Base-by-base conservation (phyloP, 208 protist species). In the Trypanosoma boissoni region DNA sequence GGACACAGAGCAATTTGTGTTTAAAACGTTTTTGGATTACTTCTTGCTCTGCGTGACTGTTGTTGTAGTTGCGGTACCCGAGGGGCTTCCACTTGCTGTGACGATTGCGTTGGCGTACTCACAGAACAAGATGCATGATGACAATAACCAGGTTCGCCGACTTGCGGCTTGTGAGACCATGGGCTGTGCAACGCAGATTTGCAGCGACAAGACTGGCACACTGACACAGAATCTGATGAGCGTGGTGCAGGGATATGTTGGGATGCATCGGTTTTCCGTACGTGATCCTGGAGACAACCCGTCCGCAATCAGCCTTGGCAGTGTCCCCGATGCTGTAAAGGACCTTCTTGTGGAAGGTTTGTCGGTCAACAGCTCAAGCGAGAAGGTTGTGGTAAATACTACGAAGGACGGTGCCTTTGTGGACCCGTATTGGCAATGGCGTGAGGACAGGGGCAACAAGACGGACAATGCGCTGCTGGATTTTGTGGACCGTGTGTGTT, bases 201-300 rank as follows among this genome's bases (percentile, higher is more conserved):
- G 98, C 87, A 97, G 94, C 3, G 97, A 98, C 77, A 99, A 99
- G 85, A 99, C 98, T 12, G 98, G 98, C 41, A 99, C 98, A 32
- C 88, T 99, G 32, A 99, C 98, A 18, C 80, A 91, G 68, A 99
- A 99, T 74, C 16, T 80, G 46, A 99, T 99, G 98, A 98, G 87
- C 50, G 96, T 99, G 8, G 90, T 96, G 39, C 64, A 88, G 59
- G 89, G 77, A n/a, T 91, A 78, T 53, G 42, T 92, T 54, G 85
- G 63, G 48, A 86, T 80, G 55, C 48, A 68, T 21, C 72, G 74
- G 45, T 82, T 90, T 34, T 20, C 12, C 18, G 62, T 91, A n/a
- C 59, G 61, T 2, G 70, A 72, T 20, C 78, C 78, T 27, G 84
- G 82, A n/a, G 78, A 91, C 48, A 16, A 76, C 1, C 77, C 74